Evolutionary conservation across 2,329 filamentous ascomycete genomes (phyloP).

Genomic region (Aspergillus texensis): DNA sequence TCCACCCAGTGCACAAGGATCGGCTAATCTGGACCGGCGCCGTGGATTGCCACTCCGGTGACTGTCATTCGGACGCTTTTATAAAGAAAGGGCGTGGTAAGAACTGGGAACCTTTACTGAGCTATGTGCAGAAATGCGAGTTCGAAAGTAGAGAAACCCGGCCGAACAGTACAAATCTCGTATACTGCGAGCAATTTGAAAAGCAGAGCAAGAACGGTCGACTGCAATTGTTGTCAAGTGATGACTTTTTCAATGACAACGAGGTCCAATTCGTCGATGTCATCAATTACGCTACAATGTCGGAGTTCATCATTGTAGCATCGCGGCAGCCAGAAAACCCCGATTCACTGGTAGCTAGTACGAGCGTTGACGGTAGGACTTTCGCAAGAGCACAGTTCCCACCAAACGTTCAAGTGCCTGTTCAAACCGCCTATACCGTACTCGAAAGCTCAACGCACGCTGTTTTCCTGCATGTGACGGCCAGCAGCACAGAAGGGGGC

Average conservation of each 20-base stretch:
- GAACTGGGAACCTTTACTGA: slow-evolving; percentile 74
- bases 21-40: slow-evolving; percentile 90
- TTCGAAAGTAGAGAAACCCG: slow-evolving; percentile 72
- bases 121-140: slow-evolving; percentile 78
- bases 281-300: slow-evolving; percentile 88
- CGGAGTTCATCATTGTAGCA: slow-evolving; percentile 92
- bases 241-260: slow-evolving; percentile 73
- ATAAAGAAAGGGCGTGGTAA: slow-evolving; percentile 76
- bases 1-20: slow-evolving; percentile 82
- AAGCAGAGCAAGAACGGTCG: slow-evolving; percentile 66
- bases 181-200: slow-evolving; percentile 66
- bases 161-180: slow-evolving; percentile 63
- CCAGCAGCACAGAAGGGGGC: slow-evolving; percentile 64
- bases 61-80: slow-evolving; percentile 75
- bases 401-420: slow-evolving; percentile 74
- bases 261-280: slow-evolving; percentile 69
- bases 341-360: slow-evolving; percentile 72
- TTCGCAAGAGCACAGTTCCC: slow-evolving; percentile 89
- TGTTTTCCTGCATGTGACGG: slow-evolving; percentile 89
- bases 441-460: slow-evolving; percentile 94
- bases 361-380: slow-evolving; percentile 79
- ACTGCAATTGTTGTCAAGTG: slow-evolving; percentile 72
- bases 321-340: slow-evolving; percentile 64
- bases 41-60: slow-evolving; percentile 64
- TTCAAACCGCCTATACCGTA: slow-evolving; percentile 85